Base-by-base conservation (phyloP, 257 asterid species). In the Salvia splendens region DNA sequence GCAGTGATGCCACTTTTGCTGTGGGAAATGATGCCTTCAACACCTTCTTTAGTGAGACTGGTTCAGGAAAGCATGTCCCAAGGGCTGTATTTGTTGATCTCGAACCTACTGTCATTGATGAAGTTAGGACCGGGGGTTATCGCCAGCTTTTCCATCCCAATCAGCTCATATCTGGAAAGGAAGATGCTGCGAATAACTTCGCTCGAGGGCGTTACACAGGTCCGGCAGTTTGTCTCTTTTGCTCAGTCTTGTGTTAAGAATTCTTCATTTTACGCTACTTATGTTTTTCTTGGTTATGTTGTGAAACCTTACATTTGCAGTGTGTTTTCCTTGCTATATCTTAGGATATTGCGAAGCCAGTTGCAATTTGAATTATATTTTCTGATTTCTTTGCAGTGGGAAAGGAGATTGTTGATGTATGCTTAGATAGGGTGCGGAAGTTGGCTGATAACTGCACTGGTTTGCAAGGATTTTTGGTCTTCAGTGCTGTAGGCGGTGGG, bases 111-210 rank as follows among this genome's bases (percentile, higher is more conserved):
- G 97, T 91, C 33, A 87, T 91, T 4, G 97, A 91, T 56, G 97
- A 91, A 72, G 96, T 91, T 8, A 76, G 96, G 75, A 71, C 88
- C 0, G 97, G 97, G 66, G 48, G 78, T 28, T 91, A 86, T 78
- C 93, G 97, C 76, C 97, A 88, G 88, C 97, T 91, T 60, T 91
- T 91, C 81, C 97, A 91, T 62, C 97, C 97, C 0, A 96, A 91
- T 56, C 97, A 91, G 82, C 97, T 91, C 69, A 91, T 91, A 49
- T 91, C 97, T 0, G 97, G 97, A 9, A 91, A 88, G 82, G 97
- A 91, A 75, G 97, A 91, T 76, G 97, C 97, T 43, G 97, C 97
- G 8, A 91, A 91, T 77, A 91, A 91, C 67, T 91, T 88, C 28
- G 96, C 97, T 2, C 79, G 97, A 69, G 97, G 97, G 15, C 97